Percentiles rank a stretch among this genome's conserved stretches.
phyloP scores from a whole-genome alignment of 495 filamentous ascomycete species.

The Acidomyces sp. region DNA sequence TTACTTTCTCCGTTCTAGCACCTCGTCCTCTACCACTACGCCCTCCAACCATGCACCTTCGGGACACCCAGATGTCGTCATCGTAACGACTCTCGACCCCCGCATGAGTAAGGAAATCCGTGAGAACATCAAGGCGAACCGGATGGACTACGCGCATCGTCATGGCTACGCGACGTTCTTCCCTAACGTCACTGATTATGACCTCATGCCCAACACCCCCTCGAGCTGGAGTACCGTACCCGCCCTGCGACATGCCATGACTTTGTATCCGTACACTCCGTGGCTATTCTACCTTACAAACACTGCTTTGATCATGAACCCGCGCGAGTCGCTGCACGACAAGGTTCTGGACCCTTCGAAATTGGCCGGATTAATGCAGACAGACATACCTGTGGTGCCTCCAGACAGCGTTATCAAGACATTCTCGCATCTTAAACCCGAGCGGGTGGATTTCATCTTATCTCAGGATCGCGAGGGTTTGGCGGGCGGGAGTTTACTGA shows the following conservation, averaged over 20 bases:
- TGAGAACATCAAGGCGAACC: constrained; percentile 63
- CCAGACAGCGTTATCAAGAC: constrained; percentile 96
- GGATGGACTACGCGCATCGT: constrained; percentile 69
- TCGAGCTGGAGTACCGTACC: constrained; percentile 66
- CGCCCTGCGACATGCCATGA: constrained; percentile 82
- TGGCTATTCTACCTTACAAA: constrained; percentile 80
- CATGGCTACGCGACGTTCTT: constrained; percentile 90
- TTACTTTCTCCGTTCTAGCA: constrained; percentile 2
- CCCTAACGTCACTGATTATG: constrained; percentile 60
- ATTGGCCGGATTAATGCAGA: constrained; percentile 70
- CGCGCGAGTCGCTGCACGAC: constrained; percentile 49
- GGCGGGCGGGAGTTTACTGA: constrained; percentile 59
- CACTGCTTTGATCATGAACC: constrained; percentile 84
- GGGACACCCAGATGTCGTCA: constrained; percentile 67
- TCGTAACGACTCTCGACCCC: constrained; percentile 74
- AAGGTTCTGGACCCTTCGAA: constrained; percentile 53
- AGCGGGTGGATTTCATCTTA: constrained; percentile 69
- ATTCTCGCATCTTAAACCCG: constrained; percentile 61
- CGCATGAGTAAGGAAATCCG: constrained; percentile 47
- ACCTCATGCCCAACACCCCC: constrained; percentile 48
- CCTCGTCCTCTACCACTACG: neutral
- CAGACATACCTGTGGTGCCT: constrained; percentile 75
- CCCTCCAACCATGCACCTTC: constrained; percentile 28
- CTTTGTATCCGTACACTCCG: constrained; percentile 53
- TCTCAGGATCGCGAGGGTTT: constrained; percentile 80